Conservation (phyloP, 2,329 filamentous ascomycete genomes). For the Allantophomopsis lycopodina region DNA sequence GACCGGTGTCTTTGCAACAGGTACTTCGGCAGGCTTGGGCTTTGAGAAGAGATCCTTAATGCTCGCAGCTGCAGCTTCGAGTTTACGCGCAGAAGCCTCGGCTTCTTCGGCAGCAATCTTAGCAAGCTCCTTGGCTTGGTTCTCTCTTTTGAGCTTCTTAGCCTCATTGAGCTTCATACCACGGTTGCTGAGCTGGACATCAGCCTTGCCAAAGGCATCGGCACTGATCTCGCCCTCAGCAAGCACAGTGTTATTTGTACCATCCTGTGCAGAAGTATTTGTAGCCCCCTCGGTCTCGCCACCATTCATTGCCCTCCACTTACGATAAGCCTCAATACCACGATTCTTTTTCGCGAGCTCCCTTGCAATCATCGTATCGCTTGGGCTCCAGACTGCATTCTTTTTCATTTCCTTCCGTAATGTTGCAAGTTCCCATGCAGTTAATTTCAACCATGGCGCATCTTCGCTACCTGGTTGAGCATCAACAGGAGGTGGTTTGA, state of each 20-base stretch:
- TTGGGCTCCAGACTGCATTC: conserved; percentile 75
- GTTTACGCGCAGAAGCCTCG: conserved; percentile 39
- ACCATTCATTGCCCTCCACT: conserved; percentile 49
- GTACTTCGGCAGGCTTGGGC: conserved; percentile 1
- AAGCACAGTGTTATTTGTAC: conserved; percentile 34
- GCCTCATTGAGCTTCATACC: conserved; percentile 70
- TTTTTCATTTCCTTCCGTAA: conserved; percentile 84
- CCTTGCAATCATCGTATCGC: conserved; percentile 72
- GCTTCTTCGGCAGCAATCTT: conserved; percentile 49
- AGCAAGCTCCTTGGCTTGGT: conserved; percentile 54
- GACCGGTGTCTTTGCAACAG: conserved; percentile 9
- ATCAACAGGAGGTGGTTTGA: conserved; percentile 45
- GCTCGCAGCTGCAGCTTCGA: conserved; percentile 31
- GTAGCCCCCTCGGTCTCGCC: conserved; percentile 23
- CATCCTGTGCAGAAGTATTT: conserved; percentile 4
- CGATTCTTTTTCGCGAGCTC: conserved; percentile 62
- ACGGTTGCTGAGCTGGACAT: conserved; percentile 52
- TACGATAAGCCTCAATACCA: conserved; percentile 45
- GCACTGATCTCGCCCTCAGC: conserved; percentile 46
- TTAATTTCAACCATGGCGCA: conserved; percentile 53
- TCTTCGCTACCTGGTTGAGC: conserved; percentile 43
- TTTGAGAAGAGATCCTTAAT: conserved; percentile 24
- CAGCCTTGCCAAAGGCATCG: conserved; percentile 35
- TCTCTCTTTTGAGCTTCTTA: conserved; percentile 64
- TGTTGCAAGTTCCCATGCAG: conserved; percentile 49